phyloP scores from a whole-genome alignment of 2,329 filamentous ascomycete species.

The Graphium sp. region DNA sequence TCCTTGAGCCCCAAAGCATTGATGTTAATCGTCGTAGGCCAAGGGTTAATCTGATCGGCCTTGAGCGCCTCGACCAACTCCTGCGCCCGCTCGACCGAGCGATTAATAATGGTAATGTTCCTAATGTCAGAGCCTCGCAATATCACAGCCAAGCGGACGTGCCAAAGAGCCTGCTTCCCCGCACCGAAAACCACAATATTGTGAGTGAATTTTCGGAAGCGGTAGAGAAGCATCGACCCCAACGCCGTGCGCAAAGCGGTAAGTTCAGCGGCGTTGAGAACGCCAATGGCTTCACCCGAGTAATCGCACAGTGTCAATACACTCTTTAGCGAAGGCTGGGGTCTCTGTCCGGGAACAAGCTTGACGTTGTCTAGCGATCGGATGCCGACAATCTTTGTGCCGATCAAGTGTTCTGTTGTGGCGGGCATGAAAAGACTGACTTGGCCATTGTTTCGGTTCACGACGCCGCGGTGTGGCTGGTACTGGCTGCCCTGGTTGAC shows the following conservation, averaged over 20 bases:
- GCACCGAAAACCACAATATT: constrained; percentile 52
- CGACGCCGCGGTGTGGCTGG: constrained; percentile 8
- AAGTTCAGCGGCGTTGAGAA: constrained; percentile 49
- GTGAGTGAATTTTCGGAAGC: constrained; percentile 16
- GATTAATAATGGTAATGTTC: constrained; percentile 14
- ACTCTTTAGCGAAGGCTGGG: constrained; percentile 1
- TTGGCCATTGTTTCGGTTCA: constrained; percentile 9
- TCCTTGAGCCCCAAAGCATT: constrained; percentile 3
- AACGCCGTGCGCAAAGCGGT: constrained; percentile 53
- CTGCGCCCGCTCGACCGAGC: constrained; percentile 8
- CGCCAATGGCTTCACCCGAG: constrained; percentile 22
- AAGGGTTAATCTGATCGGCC: constrained; percentile 3
- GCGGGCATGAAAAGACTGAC: constrained; percentile 11
- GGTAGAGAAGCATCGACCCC: constrained; percentile 43
- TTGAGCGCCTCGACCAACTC: constrained; percentile 8
- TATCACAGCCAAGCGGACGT: constrained; percentile 46
- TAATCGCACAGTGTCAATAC: constrained; percentile 36
- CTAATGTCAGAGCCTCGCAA: constrained; percentile 17
- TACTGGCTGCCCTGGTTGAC: constrained; percentile 7
- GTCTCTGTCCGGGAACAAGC: neutral
- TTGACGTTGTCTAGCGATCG: neutral
- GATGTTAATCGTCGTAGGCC: no score
- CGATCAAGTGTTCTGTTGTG: constrained; percentile 7
- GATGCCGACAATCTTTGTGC: constrained; percentile 11
- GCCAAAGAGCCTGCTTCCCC: constrained; percentile 57